Evolutionary conservation across 2,329 filamentous ascomycete species (phyloP), one percentile per base, ranked within the genome.

Genomic region (Apiospora saccharicola): DNA sequence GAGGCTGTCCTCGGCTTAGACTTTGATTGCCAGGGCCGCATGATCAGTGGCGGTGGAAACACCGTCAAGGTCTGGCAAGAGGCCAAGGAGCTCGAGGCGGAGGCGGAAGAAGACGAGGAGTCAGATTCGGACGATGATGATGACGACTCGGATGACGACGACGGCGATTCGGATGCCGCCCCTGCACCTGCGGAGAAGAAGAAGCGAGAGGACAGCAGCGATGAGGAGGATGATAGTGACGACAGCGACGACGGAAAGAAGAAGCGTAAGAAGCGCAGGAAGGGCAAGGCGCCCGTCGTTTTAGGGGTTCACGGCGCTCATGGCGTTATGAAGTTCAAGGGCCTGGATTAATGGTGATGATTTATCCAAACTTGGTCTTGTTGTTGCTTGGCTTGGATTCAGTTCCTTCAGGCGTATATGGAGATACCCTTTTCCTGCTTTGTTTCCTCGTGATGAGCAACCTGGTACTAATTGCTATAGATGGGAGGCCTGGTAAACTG

Each of bases 21-120:
- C 1, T 97, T 98, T 75, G 96, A 98, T 82, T 92, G 93, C 69
- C 90, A 92, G 70, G 94, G 95, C 67, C 89, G 96, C 67, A 90
- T 99, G 86, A 94, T 99, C 76, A 97, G 92, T 78, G 95, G 94
- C 14, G 96, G 96, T 71, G 96, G 96, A 0, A 89, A 89, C 76
- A 91, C 91, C 0, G 89, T 99, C 75, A 98, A 98, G 82, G 91
- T 98, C 1, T 99, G 96, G 96, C 90, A 91, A 73, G 90, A 96
- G 79, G 88, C 89, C 0, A 87, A 86, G 1, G 86, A 83, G 0
- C 83, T 83, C 0, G 85, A 86, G 0, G 82, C 82, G 0, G 85
- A 87, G 1, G 83, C 84, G 30, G 80, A 79, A 16, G 84, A 85
- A 13, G 84, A 85, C 4, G 82, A 83, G 1, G 81, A 81, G 4